Percentiles rank a stretch among this genome's conserved stretches.
Conservation (phyloP, 345 rosid species). For the Salix purpurea region DNA sequence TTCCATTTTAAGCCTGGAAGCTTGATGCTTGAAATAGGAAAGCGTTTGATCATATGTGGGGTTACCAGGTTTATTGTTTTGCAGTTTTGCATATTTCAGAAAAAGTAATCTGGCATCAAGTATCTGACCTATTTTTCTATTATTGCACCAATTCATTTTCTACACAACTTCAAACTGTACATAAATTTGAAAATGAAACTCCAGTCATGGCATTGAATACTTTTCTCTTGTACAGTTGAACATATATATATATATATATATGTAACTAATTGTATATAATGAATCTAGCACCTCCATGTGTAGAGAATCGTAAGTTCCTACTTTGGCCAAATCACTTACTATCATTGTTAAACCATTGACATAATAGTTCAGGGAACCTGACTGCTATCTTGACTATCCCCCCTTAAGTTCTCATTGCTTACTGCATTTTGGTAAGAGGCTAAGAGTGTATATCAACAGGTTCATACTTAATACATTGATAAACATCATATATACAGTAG, state of each 20-base stretch:
- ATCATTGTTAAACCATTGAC: neutral
- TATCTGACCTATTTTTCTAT: neutral
- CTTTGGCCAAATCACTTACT: neutral
- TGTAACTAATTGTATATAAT: neutral
- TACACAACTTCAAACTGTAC: neutral
- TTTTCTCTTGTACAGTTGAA: neutral
- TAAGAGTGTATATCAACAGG: neutral
- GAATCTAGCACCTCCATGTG: neutral
- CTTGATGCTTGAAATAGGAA: slow-evolving; percentile 8
- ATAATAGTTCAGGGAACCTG: neutral
- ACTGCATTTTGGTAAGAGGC: neutral
- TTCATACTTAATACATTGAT: neutral
- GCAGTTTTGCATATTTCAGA: neutral
- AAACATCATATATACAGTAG: neutral
- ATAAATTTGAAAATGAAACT: neutral
- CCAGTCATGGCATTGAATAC: neutral
- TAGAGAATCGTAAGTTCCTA: neutral
- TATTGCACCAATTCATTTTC: neutral
- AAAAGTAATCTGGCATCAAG: neutral
- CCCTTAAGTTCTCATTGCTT: neutral
- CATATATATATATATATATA: neutral
- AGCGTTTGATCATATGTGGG: slow-evolving; percentile 9
- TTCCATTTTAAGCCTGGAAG: slow-evolving; percentile 8
- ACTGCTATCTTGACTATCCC: neutral
- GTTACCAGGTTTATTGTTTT: slow-evolving; percentile 3